phyloP scores from a whole-genome alignment of 495 filamentous ascomycete genomes.

The Xylaria telfairii region DNA sequence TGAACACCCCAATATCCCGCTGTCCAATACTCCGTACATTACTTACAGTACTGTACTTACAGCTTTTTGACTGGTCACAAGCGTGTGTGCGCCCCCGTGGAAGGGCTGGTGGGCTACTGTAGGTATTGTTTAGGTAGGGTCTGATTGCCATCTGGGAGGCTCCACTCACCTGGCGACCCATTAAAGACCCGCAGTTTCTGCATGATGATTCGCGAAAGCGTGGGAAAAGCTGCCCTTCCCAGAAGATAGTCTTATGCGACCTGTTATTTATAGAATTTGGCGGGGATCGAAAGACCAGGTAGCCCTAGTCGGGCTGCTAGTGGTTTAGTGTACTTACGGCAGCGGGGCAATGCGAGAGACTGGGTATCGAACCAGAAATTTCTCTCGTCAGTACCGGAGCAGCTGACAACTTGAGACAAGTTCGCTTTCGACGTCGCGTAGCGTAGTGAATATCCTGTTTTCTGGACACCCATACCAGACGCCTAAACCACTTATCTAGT shows the following conservation, averaged over 20 bases:
- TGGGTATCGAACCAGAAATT: conserved; percentile 3
- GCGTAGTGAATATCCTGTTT: conserved; percentile 6
- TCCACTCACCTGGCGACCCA: conserved; percentile 2
- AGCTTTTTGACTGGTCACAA: not conserved
- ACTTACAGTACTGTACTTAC: too few species aligned
- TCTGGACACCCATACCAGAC: not conserved
- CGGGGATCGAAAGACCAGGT: conserved; percentile 1
- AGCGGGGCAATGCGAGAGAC: not conserved
- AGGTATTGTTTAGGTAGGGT: not conserved
- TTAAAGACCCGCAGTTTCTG: not conserved
- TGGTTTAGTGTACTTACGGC: not conserved
- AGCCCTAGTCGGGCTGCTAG: not conserved
- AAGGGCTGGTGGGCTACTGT: not conserved
- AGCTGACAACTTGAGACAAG: conserved; percentile 5
- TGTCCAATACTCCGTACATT: too few species aligned
- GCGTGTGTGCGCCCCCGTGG: not conserved
- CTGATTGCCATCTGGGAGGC: conserved; percentile 1
- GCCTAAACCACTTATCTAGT: too few species aligned
- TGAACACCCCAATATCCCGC: too few species aligned
- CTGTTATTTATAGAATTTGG: conserved; percentile 24
- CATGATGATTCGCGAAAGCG: conserved; percentile 18
- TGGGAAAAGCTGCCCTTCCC: conserved; percentile 5
- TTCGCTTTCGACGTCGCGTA: not conserved
- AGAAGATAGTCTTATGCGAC: conserved; percentile 24
- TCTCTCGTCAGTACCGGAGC: not conserved